A percentile compares a stretch with the other conserved stretches of the same genome.
Conservation (phyloP, 148 eudicot species). For the Nepenthes mirabilis region DNA sequence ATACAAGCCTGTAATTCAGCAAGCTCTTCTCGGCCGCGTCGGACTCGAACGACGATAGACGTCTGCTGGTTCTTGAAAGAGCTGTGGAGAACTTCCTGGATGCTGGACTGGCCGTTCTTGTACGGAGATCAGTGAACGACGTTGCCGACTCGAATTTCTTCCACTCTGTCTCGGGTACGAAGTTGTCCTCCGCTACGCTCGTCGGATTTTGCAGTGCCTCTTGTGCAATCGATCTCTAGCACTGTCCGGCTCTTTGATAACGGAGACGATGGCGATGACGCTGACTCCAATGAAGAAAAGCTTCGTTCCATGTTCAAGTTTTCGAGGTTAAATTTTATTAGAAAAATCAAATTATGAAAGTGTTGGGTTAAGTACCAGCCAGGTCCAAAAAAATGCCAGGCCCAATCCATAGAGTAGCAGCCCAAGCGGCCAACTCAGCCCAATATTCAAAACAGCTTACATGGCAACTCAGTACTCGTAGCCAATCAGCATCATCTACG, state of each 20-base stretch:
- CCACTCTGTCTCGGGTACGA: constrained; percentile 68
- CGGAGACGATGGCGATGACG: constrained; percentile 1
- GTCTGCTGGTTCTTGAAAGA: constrained; percentile 40
- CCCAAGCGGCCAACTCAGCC: too few relatives aligned
- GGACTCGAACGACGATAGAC: constrained; percentile 39
- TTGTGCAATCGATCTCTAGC: constrained; percentile 54
- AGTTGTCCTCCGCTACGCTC: constrained; percentile 65
- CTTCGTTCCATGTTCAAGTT: too few relatives aligned
- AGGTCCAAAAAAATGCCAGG: too few relatives aligned
- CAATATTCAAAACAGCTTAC: too few relatives aligned
- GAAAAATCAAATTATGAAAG: too few relatives aligned
- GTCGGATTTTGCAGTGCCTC: constrained; percentile 53
- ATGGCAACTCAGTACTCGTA: too few relatives aligned
- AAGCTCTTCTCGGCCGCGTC: constrained; percentile 35
- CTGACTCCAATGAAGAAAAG: neutral
- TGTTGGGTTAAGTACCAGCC: too few relatives aligned
- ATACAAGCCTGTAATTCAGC: constrained; percentile 63
- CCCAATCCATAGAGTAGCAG: too few relatives aligned
- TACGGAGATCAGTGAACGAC: constrained; percentile 31
- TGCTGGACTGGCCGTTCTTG: constrained; percentile 44
- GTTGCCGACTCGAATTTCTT: constrained; percentile 36
- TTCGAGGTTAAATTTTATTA: too few relatives aligned
- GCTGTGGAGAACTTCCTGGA: constrained; percentile 45
- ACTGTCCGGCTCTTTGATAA: constrained; percentile 6
- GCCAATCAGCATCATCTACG: too few relatives aligned